Base-by-base conservation (phyloP, 176 grass and related monocot species). In the Avena sativa region DNA sequence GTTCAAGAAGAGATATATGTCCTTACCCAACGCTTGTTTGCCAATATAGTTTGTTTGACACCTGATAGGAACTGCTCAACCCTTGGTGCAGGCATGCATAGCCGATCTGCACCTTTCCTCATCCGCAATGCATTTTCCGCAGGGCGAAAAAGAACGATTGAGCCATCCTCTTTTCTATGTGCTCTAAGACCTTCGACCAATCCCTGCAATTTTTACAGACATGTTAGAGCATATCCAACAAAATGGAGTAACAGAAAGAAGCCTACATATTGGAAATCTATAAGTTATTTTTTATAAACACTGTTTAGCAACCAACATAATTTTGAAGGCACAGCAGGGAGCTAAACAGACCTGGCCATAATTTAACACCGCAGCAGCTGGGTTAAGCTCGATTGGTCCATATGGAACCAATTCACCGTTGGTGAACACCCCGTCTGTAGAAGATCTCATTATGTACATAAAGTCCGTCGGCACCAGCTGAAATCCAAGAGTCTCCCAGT, bases 401-500 rank as follows among this genome's bases (percentile, higher is more conserved):
- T 87, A 96, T 0, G 59, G 90, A 71, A 86, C 57, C 80, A 98
- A 88, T 87, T 98, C 92, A 81, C 96, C 96, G 61, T 94, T 86
- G 11, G 63, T 60, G 55, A 98, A 98, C 47, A 78, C 72, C 26
- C 88, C 90, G 57, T 94, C 89, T 48, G 83, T 86, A 17, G 92
- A 93, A 32, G 69, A 96, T 80, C 78, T 91, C 89, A 92, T 94
- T 15, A 85, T 44, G 55, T 91, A 98, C 93, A 98, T 98, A 78
- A 94, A 96, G 85, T 98, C 96, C 0, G 93, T 98, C 1, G 88
- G 93, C 23, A 98, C 60, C n/a, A 83, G 85, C 56, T 94, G 90
- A 86, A 94, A 98, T 55, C 88, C 89, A 74, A 98, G 86, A 85
- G 89, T 82, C 8, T 98, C 96, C 96, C 96, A 98, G 74, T 98